These are phyloP conservation scores for Massarina eburnea DNA, from an alignment of 2,329 filamentous ascomycete genomes.

Conservation along the genomic window DNA sequence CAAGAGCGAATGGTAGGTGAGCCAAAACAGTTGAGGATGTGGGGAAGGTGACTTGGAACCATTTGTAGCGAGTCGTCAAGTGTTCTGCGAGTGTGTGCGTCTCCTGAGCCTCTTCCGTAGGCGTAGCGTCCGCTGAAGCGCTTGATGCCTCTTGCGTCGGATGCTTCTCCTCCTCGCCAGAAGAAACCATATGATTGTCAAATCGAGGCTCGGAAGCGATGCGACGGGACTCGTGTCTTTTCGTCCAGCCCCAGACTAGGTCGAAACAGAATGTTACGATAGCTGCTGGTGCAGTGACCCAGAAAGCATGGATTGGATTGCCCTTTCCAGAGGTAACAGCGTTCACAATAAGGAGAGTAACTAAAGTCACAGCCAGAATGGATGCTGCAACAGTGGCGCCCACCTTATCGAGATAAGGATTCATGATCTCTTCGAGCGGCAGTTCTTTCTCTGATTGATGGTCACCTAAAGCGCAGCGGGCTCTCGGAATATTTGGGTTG, in stretches of 20 bases:
- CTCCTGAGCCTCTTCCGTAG: not conserved
- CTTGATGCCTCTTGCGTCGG: not conserved
- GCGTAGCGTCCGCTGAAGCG: not conserved
- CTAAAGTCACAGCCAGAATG: slow-evolving; percentile 67
- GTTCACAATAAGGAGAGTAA: slow-evolving; percentile 67
- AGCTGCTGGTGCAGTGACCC: slow-evolving; percentile 69
- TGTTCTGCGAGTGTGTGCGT: slow-evolving; percentile 58
- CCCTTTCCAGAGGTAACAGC: slow-evolving; percentile 56
- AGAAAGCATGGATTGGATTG: slow-evolving; percentile 63
- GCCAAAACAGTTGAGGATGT: slow-evolving; percentile 65
- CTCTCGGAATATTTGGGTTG: slow-evolving; percentile 69
- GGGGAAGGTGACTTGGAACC: slow-evolving; percentile 70
- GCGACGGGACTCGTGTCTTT: slow-evolving; percentile 63
- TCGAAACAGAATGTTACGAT: slow-evolving; percentile 71
- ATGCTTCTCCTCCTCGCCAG: slow-evolving; percentile 7
- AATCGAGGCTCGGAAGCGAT: slow-evolving; percentile 60
- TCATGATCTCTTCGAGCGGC: slow-evolving; percentile 72
- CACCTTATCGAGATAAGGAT: slow-evolving; percentile 69
- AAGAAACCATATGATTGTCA: not conserved
- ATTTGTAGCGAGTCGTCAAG: slow-evolving; percentile 50
- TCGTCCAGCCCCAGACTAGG: slow-evolving; percentile 62
- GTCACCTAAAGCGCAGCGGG: slow-evolving; percentile 40
- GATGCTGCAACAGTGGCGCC: slow-evolving; percentile 65
- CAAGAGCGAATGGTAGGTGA: slow-evolving; percentile 67
- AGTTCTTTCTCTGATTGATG: slow-evolving; percentile 54